These are phyloP conservation scores for Penicillium capsulatum DNA, from an alignment of 2,329 filamentous ascomycete species.

Conservation along the genomic window DNA sequence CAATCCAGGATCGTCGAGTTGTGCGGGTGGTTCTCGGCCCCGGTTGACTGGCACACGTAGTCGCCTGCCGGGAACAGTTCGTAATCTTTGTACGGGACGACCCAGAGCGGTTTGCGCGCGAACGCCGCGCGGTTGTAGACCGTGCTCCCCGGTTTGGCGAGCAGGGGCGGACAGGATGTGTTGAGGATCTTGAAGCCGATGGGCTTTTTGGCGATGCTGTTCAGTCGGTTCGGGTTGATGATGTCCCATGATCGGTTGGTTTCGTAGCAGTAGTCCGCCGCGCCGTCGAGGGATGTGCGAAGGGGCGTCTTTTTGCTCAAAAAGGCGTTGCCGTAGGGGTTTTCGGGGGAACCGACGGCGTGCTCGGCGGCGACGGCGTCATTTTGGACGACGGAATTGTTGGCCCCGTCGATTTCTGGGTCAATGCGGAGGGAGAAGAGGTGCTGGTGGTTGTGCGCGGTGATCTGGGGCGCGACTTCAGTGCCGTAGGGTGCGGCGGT, in stretches of 20 bases:
- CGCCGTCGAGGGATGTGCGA: constrained; percentile 62
- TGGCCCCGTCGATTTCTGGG: constrained; percentile 77
- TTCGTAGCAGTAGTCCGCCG: constrained; percentile 74
- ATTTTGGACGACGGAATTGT: constrained; percentile 80
- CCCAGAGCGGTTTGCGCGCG: constrained; percentile 78
- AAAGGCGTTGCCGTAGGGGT: constrained; percentile 87
- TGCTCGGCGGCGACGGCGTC: constrained; percentile 68
- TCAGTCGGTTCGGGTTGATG: constrained; percentile 74
- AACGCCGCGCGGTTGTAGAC: constrained; percentile 90
- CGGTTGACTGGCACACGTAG: constrained; percentile 78
- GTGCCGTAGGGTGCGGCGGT: constrained; percentile 85
- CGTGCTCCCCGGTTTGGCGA: constrained; percentile 75
- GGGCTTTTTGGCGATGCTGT: constrained; percentile 80
- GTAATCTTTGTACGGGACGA: constrained; percentile 74
- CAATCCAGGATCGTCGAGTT: constrained; percentile 44
- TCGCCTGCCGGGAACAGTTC: constrained; percentile 81
- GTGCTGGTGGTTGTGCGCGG: constrained; percentile 94
- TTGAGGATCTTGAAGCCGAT: constrained; percentile 86
- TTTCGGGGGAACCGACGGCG: constrained; percentile 72
- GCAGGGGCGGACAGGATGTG: constrained; percentile 70
- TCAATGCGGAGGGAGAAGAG: constrained; percentile 88
- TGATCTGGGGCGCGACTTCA: constrained; percentile 84
- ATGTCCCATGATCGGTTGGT: constrained; percentile 89
- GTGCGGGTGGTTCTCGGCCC: constrained; percentile 55
- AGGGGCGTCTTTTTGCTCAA: constrained; percentile 80